Base-by-base conservation (phyloP, 305 asterid genomes). In the Fraxinus greggii region DNA sequence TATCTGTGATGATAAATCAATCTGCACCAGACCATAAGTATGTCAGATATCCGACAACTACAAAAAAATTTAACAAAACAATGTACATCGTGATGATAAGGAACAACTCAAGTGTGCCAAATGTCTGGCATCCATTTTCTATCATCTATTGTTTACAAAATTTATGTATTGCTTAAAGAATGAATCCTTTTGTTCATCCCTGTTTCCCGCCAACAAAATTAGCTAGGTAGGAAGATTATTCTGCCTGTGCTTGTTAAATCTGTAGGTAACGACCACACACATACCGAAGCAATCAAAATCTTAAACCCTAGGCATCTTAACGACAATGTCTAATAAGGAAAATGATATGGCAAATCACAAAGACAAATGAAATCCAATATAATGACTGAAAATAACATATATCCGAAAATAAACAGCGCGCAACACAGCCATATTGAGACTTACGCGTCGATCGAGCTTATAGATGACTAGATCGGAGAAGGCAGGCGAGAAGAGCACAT, bases 391-490 rank as follows among this genome's bases (percentile, higher is more conserved):
- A 75, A 59, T 63, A 28, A 15, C 72, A 7, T 63, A 23, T 23
- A 29, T 29, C 19, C 32, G 23, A 36, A 69, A 28, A 28, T 19
- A 28, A 5, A 69, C 33, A 35, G 29, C 40, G 67, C 7, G 67
- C 17, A 67, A 12, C 76, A 69, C 38, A 42, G 35, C 13, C 23
- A 48, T 17, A 77, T 5, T 70, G 19, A 70, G 2, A 19, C 67
- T 36, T 85, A 95, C 99, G 93, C 88, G 88, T 67, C 99, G 98
- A 91, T 95, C 99, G 84, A 90, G 88, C 88, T 90, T 91, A 88
- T 96, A 87, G 83, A 95, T 90, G 76, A 93, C 81, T 15, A 95
- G 97, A 92, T 93, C 96, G 88, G 98, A 92, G 63, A 85, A 79
- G 10, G 76, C 97, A 61, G 89, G 86, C 7, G 93, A 83, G 75